Conservation (phyloP, 768 basidiomycete genomes). For the Mycena crocata region DNA sequence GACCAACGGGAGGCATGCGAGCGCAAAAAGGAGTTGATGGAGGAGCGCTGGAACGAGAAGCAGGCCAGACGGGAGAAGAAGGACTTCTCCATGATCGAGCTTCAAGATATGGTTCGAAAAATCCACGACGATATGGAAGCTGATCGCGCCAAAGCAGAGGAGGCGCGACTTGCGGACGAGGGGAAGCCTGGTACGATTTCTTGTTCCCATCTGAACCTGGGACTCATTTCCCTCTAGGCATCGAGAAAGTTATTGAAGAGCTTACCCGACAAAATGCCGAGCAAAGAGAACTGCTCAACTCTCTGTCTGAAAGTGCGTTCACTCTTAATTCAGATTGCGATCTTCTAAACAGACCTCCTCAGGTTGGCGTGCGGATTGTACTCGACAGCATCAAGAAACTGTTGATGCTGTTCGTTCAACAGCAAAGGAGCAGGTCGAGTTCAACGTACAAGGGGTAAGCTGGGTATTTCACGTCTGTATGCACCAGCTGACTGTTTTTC, state of each 20-base stretch:
- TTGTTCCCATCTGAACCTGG: not conserved
- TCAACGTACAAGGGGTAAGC: conserved; percentile 84
- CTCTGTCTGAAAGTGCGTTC: conserved; percentile 68
- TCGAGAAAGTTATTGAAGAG: conserved; percentile 71
- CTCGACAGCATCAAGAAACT: conserved; percentile 73
- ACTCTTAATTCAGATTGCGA: not conserved
- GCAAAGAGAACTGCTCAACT: conserved; percentile 64
- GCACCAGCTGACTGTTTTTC: conserved; percentile 7
- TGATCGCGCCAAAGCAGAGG: conserved; percentile 63
- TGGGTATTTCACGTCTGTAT: not conserved
- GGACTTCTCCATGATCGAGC: conserved; percentile 64
- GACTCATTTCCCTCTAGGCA: conserved; percentile 50
- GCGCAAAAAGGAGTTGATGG: conserved; percentile 68
- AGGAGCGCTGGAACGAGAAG: conserved; percentile 75
- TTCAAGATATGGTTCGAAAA: conserved; percentile 71
- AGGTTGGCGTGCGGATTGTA: conserved; percentile 79
- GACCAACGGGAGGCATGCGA: conserved; percentile 71
- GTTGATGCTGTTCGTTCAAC: conserved; percentile 76
- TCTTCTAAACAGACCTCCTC: conserved; percentile 26
- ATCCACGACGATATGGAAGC: conserved; percentile 67
- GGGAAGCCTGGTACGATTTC: conserved; percentile 64
- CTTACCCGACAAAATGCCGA: conserved; percentile 69
- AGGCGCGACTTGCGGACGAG: conserved; percentile 63
- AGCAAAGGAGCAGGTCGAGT: conserved; percentile 81
- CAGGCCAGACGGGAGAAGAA: conserved; percentile 67